Conservation (phyloP, 495 filamentous ascomycete genomes). For the Penicillium ochrochloron region DNA sequence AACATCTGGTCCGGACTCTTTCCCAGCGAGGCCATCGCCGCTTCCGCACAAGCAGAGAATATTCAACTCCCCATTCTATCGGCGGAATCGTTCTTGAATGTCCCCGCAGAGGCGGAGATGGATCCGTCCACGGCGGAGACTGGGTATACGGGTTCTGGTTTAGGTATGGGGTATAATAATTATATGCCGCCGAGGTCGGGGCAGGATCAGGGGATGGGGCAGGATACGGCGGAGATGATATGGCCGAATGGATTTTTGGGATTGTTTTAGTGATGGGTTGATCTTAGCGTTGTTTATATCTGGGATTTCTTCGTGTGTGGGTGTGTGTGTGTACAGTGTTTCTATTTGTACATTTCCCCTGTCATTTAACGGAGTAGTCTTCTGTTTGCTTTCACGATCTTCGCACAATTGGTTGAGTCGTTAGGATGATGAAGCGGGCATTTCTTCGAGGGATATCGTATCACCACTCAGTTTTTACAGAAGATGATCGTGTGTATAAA, state of each 20-base stretch:
- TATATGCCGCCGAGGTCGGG: slow-evolving; percentile 4
- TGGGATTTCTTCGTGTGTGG: background rate
- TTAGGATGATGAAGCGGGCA: background rate
- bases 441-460: background rate
- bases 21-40: slow-evolving; percentile 21
- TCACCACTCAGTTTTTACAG: background rate
- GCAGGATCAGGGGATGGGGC: slow-evolving; percentile 8
- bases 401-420: background rate
- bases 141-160: slow-evolving; percentile 4
- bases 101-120: slow-evolving; percentile 7
- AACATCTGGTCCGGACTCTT: slow-evolving; percentile 40
- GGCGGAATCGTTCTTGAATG: slow-evolving; percentile 29
- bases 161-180: slow-evolving; percentile 15
- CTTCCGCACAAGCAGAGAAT: slow-evolving; percentile 7
- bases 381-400: background rate
- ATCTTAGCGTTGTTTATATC: background rate
- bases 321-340: background rate
- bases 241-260: slow-evolving; percentile 30
- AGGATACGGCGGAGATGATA: slow-evolving; percentile 13
- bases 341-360: background rate
- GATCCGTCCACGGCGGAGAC: background rate
- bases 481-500: background rate
- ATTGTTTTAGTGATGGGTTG: slow-evolving; percentile 18
- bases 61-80: slow-evolving; percentile 24
- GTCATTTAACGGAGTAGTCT: background rate